A percentile compares a stretch with the other conserved stretches of the same genome.
These are phyloP conservation scores for Colletotrichum tropicale DNA, from an alignment of 2,329 filamentous ascomycete species.

Conservation along the genomic window DNA sequence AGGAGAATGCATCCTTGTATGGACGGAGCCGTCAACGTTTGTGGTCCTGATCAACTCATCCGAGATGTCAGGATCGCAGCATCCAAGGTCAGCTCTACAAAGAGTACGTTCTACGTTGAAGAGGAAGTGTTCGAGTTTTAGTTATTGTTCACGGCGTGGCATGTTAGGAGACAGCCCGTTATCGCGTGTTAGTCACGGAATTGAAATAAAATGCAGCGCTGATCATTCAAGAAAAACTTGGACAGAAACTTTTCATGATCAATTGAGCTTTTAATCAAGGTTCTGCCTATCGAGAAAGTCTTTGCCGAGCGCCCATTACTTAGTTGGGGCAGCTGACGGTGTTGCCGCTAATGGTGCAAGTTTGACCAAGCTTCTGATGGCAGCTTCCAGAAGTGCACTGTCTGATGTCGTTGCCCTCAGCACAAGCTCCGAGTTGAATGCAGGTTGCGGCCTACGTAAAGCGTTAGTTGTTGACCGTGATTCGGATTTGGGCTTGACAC, in stretches of 20 bases:
- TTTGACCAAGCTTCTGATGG: neutral
- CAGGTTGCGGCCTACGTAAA: neutral
- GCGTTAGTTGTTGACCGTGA: neutral
- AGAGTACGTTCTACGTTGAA: neutral
- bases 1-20: neutral
- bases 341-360: neutral
- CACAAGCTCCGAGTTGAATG: neutral
- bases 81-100: neutral
- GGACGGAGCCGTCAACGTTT: neutral
- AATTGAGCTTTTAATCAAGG: neutral
- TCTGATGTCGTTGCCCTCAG: neutral
- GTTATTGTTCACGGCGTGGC: accelerated
- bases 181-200: neutral
- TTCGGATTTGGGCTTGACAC: neutral
- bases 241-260: neutral
- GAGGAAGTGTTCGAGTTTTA: neutral
- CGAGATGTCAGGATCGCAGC: neutral
- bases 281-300: neutral
- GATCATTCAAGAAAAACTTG: neutral
- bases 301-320: neutral
- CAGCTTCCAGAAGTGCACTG: neutral
- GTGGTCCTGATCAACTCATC: neutral
- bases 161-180: neutral
- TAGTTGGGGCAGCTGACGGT: neutral
- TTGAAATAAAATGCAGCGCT: neutral